Percentiles rank a stretch among this genome's conserved stretches.
Conservation (phyloP, 805 yeast genomes). For the Wickerhamiella nectarea region DNA sequence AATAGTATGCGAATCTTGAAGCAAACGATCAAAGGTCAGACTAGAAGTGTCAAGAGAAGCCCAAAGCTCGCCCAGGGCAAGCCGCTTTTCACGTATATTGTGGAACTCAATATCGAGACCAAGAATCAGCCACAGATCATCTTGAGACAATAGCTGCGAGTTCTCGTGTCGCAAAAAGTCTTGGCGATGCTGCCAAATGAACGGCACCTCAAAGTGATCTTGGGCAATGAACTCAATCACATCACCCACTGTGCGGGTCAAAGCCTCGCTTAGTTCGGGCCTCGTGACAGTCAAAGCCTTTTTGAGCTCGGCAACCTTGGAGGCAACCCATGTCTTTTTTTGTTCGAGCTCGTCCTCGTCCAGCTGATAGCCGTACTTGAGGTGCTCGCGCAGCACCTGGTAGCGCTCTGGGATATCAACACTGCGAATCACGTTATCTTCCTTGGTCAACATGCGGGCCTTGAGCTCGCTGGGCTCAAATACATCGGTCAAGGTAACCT, state of each 20-base stretch:
- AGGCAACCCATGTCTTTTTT: constrained; percentile 75
- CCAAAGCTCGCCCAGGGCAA: constrained; percentile 43
- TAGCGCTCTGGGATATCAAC: constrained; percentile 86
- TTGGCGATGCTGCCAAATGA: constrained; percentile 89
- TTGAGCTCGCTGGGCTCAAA: constrained; percentile 90
- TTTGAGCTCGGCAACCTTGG: constrained; percentile 46
- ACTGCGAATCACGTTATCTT: constrained; percentile 74
- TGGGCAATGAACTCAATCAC: constrained; percentile 59
- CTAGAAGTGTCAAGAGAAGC: constrained; percentile 31
- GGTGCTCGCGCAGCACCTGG: constrained; percentile 58
- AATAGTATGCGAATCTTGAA: constrained; percentile 44
- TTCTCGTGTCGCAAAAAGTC: constrained; percentile 48
- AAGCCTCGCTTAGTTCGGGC: constrained; percentile 28
- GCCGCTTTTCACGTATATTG: constrained; percentile 62
- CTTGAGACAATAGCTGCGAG: constrained; percentile 36
- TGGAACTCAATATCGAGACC: constrained; percentile 81
- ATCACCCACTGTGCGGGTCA: constrained; percentile 55
- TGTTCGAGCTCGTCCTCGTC: constrained; percentile 50
- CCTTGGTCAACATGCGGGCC: constrained; percentile 81
- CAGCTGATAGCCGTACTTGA: constrained; percentile 52
- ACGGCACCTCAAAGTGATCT: constrained; percentile 82
- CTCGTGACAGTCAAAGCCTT: constrained; percentile 29
- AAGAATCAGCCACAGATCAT: constrained; percentile 85
- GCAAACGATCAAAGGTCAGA: constrained; percentile 35
- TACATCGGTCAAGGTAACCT: constrained; percentile 62